Evolutionary conservation across 1,139 yeast species (phyloP), one percentile per base, ranked within the genome.

Genomic region (Tardiomyces blankii): DNA sequence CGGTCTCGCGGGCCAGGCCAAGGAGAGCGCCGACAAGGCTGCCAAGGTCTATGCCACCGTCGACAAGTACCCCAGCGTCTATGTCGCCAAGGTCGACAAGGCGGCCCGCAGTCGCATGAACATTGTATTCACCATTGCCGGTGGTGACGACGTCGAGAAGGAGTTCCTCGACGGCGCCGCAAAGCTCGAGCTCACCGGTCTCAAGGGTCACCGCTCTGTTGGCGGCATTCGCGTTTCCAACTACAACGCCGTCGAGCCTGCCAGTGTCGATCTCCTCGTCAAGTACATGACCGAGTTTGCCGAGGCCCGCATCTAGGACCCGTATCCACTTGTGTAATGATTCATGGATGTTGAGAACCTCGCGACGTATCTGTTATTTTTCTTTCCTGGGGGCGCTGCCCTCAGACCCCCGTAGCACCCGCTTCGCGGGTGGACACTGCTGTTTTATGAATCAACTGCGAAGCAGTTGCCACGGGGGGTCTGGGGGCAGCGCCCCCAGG

Each of bases 171-270:
- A 76, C 51, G 78, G 73, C 44, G 84, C 87, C 2, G 78, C 76
- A 23, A 75, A 67, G 40, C 70, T 62, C 39, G 70, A 69, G 18
- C 70, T 89, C 52, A 68, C 78, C 13, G 97, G 96, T 3, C 73
- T 91, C 58, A 87, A 89, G 68, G 98, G 98, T 25, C 97, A 91
- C 64, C 78, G 98, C 64, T 85, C 96, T 9, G 97, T 91, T 42
- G 97, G 97, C 42, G 98, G 98, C 38, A 83, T 89, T 68, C 82
- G 98, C 66, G 91, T 95, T 18, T 88, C 96, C 13, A 72, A 88
- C 48, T 63, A 9, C 14, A 16, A 12, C 19, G 32, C 13, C 12
- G 19, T 35, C 9, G 39, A 35, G 19, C 39, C 38, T 23, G n/a
- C 8, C 3, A 41, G 25, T 5, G 38, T 21, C 18, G 38, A 19